Evolutionary conservation across 73 alveolate genomes (phyloP), one percentile per base, ranked within the genome.

Genomic region (Stentor roeselii): DNA sequence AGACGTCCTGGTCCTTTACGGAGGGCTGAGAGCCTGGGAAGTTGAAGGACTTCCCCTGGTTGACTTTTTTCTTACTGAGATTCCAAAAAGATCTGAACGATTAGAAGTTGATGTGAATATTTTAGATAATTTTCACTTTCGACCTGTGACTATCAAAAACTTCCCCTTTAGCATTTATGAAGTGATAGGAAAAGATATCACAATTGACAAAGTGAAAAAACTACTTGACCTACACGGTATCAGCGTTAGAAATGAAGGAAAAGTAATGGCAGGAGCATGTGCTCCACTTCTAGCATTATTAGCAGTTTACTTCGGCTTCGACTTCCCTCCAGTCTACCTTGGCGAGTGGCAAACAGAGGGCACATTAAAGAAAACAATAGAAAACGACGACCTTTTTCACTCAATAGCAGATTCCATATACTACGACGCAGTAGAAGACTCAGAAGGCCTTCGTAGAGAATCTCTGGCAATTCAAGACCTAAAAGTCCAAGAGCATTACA

Each of bases 291-390:
- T 50, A 11, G 6, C 67, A 11, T 50, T 50, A 21, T 50, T 50
- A 11, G 30, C 21, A 50, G 30, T 50, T 50, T 50, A 50, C 21
- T 50, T 50, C 30, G 21, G 21, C 30, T 50, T 50, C 21, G 6
- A 6, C 21, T 6, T 11, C 21, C 30, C 21, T 11, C 6, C 6
- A 50, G 67, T 50, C 21, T 50, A 11, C 21, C 67, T 50, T 50
- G 67, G 67, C 30, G 67, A 50, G 67, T 50, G 67, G 67, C 21
- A n/a, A n/a, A n/a, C n/a, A n/a, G n/a, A n/a, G n/a, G n/a, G n/a
- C n/a, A n/a, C n/a, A n/a, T n/a, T n/a, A n/a, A n/a, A n/a, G n/a
- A n/a, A n/a, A n/a, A n/a, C n/a, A n/a, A n/a, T n/a, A n/a, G n/a
- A n/a, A 50, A 21, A 6, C 67, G 30, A 6, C 21, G 67, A 50